Percentiles rank a stretch among this genome's conserved stretches.
phyloP scores from a whole-genome alignment of 352 stramenopile genomes.

The Lagenidium giganteum region DNA sequence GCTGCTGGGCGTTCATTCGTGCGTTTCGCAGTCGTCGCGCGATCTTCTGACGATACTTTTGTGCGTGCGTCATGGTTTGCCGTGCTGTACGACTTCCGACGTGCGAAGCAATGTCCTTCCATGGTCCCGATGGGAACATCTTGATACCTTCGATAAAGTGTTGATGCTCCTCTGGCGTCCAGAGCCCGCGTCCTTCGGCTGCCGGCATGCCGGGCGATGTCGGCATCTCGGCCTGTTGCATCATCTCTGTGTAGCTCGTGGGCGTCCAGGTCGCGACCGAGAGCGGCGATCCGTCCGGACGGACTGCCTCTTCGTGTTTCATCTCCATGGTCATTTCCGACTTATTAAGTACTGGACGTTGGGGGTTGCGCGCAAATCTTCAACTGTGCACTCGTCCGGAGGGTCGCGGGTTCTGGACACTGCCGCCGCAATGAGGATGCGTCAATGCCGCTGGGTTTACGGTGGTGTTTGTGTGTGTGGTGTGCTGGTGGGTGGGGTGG shows the following conservation, averaged over 20 bases:
- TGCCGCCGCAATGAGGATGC: too few relatives aligned
- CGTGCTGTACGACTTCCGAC: slow-evolving; percentile 65
- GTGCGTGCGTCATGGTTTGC: slow-evolving; percentile 79
- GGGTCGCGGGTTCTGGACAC: too few relatives aligned
- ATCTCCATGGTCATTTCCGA: slow-evolving; percentile 14
- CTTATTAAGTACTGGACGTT: neutral
- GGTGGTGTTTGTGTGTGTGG: slow-evolving; percentile 1
- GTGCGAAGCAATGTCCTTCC: slow-evolving; percentile 75
- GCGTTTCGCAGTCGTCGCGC: slow-evolving; percentile 61
- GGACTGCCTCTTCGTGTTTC: slow-evolving; percentile 17
- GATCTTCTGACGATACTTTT: slow-evolving; percentile 86
- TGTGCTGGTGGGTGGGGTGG: slow-evolving; percentile 5
- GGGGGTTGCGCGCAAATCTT: slow-evolving; percentile 9
- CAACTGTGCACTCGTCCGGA: slow-evolving; percentile 11
- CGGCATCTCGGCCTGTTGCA: slow-evolving; percentile 11
- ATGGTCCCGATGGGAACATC: slow-evolving; percentile 65
- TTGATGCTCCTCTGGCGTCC: slow-evolving; percentile 67
- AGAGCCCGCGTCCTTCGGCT: slow-evolving; percentile 56
- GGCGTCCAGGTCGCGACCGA: slow-evolving; percentile 17
- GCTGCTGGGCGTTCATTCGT: slow-evolving; percentile 61
- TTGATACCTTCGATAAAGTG: slow-evolving; percentile 77
- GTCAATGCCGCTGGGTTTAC: too few relatives aligned
- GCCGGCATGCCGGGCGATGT: slow-evolving; percentile 22
- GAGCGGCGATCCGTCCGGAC: slow-evolving; percentile 15
- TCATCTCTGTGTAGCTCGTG: slow-evolving; percentile 20